phyloP scores from a whole-genome alignment of 495 filamentous ascomycete species.

The Daldinia bambusicola region DNA sequence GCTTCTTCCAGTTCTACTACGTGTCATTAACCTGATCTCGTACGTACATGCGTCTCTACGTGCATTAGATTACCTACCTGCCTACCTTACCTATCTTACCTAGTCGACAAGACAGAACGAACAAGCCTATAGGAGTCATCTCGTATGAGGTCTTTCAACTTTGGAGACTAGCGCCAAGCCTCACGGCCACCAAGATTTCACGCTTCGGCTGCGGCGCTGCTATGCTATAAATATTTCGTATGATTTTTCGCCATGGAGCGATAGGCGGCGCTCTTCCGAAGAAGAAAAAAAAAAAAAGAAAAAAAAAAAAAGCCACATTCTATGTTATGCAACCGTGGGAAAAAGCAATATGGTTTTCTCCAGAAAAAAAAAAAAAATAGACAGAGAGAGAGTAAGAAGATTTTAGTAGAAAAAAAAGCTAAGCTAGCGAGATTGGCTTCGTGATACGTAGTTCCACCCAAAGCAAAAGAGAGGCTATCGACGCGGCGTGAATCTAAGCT shows the following conservation, averaged over 20 bases:
- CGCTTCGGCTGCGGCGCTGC: slow-evolving; percentile 17
- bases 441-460: slow-evolving; percentile 14
- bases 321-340: not conserved
- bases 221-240: slow-evolving; percentile 19
- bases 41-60: slow-evolving; percentile 18
- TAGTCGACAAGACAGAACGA: not conserved
- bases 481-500: slow-evolving; percentile 17
- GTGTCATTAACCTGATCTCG: slow-evolving; percentile 31
- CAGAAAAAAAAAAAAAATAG: slow-evolving; percentile 11
- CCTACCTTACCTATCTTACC: too few species aligned
- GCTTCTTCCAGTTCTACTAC: slow-evolving; percentile 23
- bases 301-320: slow-evolving; percentile 1
- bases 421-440: not conserved
- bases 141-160: slow-evolving; percentile 13
- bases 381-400: too few species aligned
- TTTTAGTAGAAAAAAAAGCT: not conserved
- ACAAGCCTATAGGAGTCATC: not conserved
- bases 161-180: slow-evolving; percentile 24
- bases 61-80: slow-evolving; percentile 15
- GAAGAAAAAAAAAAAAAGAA: slow-evolving; percentile 10
- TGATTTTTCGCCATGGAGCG: slow-evolving; percentile 28
- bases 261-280: slow-evolving; percentile 2
- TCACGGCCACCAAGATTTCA: slow-evolving; percentile 15
- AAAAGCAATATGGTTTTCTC: slow-evolving; percentile 7
- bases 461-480: slow-evolving; percentile 6